Conservation (phyloP, 257 asterid species). For the Eucommia ulmoides region DNA sequence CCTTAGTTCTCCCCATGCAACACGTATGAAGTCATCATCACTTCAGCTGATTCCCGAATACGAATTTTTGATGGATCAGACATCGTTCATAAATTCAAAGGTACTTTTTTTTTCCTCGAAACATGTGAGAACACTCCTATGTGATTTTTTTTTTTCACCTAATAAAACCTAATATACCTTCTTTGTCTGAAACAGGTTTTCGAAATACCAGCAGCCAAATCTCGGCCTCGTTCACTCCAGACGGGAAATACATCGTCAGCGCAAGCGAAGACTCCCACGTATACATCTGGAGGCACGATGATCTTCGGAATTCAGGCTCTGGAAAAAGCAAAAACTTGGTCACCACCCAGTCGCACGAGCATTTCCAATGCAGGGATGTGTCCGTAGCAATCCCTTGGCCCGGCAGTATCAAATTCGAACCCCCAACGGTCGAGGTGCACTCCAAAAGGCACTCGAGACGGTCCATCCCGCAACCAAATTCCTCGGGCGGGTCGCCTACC, state of each 20-base stretch:
- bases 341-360: constrained; percentile 44
- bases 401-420: constrained; percentile 34
- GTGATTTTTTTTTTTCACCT: neutral
- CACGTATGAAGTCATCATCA: constrained; percentile 57
- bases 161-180: neutral
- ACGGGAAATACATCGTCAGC: constrained; percentile 59
- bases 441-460: constrained; percentile 69
- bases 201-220: constrained; percentile 81
- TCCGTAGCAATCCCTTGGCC: constrained; percentile 82
- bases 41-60: constrained; percentile 77
- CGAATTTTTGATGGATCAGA: constrained; percentile 55
- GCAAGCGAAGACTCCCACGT: constrained; percentile 90
- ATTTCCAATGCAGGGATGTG: constrained; percentile 74
- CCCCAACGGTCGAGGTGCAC: constrained; percentile 54
- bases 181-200: constrained; percentile 34
- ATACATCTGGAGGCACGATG: constrained; percentile 68
- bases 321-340: constrained; percentile 30
- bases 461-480: constrained; percentile 13
- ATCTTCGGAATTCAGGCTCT: constrained; percentile 17
- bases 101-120: constrained; percentile 15
- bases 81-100: constrained; percentile 57
- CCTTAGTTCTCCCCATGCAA: constrained; percentile 62
- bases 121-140: neutral
- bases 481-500: constrained; percentile 22
- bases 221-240: constrained; percentile 63